phyloP scores from a whole-genome alignment of 441 rosid genomes.

The Bocquillonia castaneifolia region DNA sequence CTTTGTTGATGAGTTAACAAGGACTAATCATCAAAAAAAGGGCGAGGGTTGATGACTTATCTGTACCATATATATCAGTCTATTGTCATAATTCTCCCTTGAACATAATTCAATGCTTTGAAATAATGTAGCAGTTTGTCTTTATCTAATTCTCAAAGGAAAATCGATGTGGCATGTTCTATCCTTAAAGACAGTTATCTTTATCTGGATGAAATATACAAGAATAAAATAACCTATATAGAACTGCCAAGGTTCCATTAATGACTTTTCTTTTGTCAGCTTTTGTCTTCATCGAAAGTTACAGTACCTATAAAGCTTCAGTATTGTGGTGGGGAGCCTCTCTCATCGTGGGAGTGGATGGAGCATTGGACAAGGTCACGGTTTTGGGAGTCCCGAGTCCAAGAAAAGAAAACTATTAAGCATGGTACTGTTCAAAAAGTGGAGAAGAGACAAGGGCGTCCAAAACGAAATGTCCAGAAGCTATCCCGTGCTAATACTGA shows the following conservation, averaged over 20 bases:
- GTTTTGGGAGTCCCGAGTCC: constrained; percentile 51
- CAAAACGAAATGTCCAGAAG: constrained; percentile 43
- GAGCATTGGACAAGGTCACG: constrained; percentile 65
- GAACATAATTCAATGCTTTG: not conserved
- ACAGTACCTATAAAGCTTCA: constrained; percentile 44
- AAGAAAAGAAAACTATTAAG: constrained; percentile 39
- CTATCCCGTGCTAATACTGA: constrained; percentile 32
- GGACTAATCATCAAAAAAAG: not conserved
- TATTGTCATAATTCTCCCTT: not conserved
- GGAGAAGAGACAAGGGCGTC: constrained; percentile 37
- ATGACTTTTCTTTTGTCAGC: constrained; percentile 34
- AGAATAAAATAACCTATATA: not conserved
- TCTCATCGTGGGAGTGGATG: constrained; percentile 63
- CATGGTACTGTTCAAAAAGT: constrained; percentile 29
- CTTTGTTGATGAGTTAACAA: not conserved
- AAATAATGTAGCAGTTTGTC: not conserved
- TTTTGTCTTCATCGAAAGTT: constrained; percentile 48
- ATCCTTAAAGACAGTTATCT: not conserved
- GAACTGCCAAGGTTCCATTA: not conserved
- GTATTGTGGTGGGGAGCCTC: constrained; percentile 52
- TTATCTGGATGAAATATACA: not conserved
- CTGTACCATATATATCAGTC: not conserved
- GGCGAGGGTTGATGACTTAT: not conserved
- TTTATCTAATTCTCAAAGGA: not conserved
- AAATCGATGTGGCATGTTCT: not conserved